Evolutionary conservation across 2,329 filamentous ascomycete genomes (phyloP), one percentile per base, ranked within the genome.

Genomic region (Massarina eburnea): DNA sequence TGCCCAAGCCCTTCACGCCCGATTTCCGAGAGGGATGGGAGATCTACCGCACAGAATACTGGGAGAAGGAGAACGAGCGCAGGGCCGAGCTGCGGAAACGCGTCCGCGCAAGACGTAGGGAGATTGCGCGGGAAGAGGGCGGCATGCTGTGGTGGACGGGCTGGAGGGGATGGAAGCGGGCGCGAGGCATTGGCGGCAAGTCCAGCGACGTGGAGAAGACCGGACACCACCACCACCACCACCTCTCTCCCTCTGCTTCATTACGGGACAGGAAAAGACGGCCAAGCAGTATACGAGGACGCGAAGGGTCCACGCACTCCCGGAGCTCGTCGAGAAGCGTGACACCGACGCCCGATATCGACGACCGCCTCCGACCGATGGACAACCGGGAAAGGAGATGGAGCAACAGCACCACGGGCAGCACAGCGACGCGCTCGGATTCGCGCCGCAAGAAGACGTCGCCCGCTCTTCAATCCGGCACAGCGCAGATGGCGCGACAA

Each of bases 21-120:
- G 90, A 89, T 37, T 99, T 99, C 64, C 82, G 94, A 17, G 91
- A 97, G 68, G 95, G 96, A 55, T 99, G 94, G 94, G 94, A 99
- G 64, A 79, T 92, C 14, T 99, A 95, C 71, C 82, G 94, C 42
- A 85, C 86, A 26, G 91, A 96, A 49, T 99, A 96, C 72, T 99
- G 94, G 94, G 92, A 96, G 59, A 85, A 85, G 50, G 94, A 99
- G 70, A 99, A 99, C 64, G 90, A 95, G 68, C 85, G 92, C 2
- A 84, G 94, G 10, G 81, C 86, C 2, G 74, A 88, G 46, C 75
- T 96, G 19, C 80, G 89, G 18, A 73, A 79, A 34, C 88, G 88
- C 63, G 75, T 96, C 39, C 81, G 84, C 51, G 80, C 83, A 41
- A 80, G 82, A 24, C 85, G 91, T 58, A 78, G 80, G 15, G 83